Base-by-base conservation (phyloP, 2,329 filamentous ascomycete genomes). In the Colletotrichum navitas region DNA sequence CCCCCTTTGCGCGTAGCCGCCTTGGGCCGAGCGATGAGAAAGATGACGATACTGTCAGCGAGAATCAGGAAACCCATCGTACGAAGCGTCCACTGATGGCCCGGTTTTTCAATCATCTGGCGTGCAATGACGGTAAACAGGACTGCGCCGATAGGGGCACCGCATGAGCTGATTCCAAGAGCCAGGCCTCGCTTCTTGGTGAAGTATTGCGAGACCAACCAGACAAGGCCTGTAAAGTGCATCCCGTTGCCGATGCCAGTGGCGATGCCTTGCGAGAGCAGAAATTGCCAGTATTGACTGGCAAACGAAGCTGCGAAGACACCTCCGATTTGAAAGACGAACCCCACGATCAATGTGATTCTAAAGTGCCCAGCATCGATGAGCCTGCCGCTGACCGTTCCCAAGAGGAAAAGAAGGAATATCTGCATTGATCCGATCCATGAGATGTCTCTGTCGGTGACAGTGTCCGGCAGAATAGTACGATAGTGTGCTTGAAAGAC, bases 21-120 rank as follows among this genome's bases (percentile, higher is more conserved):
- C 36, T 68, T 71, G 16, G 71, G 68, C 12, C 63, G 24, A 6
- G 71, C 64, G 7, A 72, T 43, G 24, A 72, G 36, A 14, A 63
- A 63, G 8, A 68, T 36, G 16, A 73, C 34, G 68, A 71, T 41
- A 18, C 62, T 89, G 26, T 90, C 90, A 0, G 88, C 90, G 1
- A 90, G 85, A 78, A 96, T 96, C 39, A 93, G 84, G 75, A 93
- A 92, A 0, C 87, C 91, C 1, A 93, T 80, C 0, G 88, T 83
- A 1, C 91, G 81, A 0, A 88, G 87, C 0, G 89, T 85, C 88
- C 89, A 91, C 0, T 81, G 79, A 72, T 91, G 90, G 0, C 89
- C 89, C 3, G 90, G 80, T 0, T 77, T 73, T 0, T 86, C 85
- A 2, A 89, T 80, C 2, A 91, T 78, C 2, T 84, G 80, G 47